phyloP scores from a whole-genome alignment of 1,284 basidiomycete genomes.

The Chiua sp. region DNA sequence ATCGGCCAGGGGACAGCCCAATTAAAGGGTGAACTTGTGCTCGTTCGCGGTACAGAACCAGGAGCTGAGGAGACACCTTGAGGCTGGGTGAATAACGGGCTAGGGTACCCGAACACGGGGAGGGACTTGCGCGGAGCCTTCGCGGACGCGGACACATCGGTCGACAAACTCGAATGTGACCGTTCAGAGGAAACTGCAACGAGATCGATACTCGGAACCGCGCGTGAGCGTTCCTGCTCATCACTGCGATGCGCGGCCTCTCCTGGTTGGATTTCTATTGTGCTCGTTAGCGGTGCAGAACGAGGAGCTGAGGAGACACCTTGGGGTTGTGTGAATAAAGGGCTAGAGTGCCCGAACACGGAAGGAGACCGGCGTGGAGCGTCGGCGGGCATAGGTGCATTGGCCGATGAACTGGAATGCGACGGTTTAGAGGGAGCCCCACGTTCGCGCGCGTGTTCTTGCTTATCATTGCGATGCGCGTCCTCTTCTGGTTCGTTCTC shows the following conservation, averaged over 20 bases:
- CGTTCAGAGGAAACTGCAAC: slow-evolving; percentile 21
- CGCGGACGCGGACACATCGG: background rate
- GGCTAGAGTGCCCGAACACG: slow-evolving; percentile 2
- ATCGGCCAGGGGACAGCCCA: background rate
- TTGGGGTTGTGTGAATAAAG: background rate
- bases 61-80: background rate
- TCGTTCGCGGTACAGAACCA: background rate
- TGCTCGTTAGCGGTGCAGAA: background rate
- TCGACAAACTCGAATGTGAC: slow-evolving; percentile 21
- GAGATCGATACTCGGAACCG: slow-evolving; percentile 31
- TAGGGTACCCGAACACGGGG: slow-evolving; percentile 4
- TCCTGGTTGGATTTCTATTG: background rate
- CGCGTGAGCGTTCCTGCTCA: background rate
- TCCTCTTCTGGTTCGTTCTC: background rate
- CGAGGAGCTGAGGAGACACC: background rate
- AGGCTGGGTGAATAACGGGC: slow-evolving; percentile 5
- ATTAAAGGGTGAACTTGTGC: background rate
- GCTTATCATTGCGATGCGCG: background rate
- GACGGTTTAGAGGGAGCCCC: slow-evolving; percentile 21
- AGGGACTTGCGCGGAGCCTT: slow-evolving; percentile 23
- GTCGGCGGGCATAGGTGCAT: background rate
- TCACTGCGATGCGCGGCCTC: background rate
- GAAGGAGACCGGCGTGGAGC: slow-evolving; percentile 26
- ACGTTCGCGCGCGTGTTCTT: background rate
- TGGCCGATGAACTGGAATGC: slow-evolving; percentile 17